phyloP scores from a whole-genome alignment of 2,329 filamentous ascomycete species.

The Pseudogymnoascus sp. region DNA sequence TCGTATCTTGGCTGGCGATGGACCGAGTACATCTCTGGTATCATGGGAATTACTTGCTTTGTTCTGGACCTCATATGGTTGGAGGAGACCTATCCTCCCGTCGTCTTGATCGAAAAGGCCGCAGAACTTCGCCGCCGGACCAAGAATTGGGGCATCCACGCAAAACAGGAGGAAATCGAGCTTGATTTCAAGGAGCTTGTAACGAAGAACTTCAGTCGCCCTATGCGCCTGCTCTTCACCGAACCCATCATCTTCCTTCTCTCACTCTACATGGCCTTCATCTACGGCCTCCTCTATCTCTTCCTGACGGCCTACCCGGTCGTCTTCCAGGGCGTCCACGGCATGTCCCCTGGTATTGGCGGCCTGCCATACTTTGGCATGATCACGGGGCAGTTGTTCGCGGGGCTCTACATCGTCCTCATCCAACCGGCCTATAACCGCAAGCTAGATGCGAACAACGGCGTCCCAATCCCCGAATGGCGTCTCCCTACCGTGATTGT shows the following conservation, averaged over 20 bases:
- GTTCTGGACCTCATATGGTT: constrained; percentile 54
- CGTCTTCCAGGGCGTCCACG: constrained; percentile 68
- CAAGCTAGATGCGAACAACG: constrained; percentile 61
- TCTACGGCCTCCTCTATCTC: constrained; percentile 73
- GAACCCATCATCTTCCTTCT: constrained; percentile 64
- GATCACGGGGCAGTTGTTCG: constrained; percentile 64
- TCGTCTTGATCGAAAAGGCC: constrained; percentile 56
- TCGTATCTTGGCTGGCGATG: constrained; percentile 64
- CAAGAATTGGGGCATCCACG: constrained; percentile 64
- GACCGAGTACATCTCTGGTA: constrained; percentile 58
- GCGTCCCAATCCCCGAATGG: constrained; percentile 59
- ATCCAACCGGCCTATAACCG: constrained; percentile 61
- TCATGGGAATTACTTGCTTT: constrained; percentile 58
- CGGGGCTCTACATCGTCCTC: constrained; percentile 55
- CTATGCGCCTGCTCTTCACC: constrained; percentile 45
- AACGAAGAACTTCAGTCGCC: constrained; percentile 43
- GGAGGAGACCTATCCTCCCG: constrained; percentile 63
- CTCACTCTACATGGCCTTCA: constrained; percentile 67
- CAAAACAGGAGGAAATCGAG: constrained; percentile 66
- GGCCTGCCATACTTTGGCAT: constrained; percentile 84
- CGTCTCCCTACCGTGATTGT: constrained; percentile 55
- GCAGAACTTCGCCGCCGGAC: constrained; percentile 55
- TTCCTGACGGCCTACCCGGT: constrained; percentile 81
- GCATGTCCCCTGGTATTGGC: constrained; percentile 60
- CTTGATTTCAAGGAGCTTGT: constrained; percentile 57